A percentile compares a stretch with the other conserved stretches of the same genome.
These are phyloP conservation scores for Fusarium aywerte DNA, from an alignment of 2,329 filamentous ascomycete species.

Conservation along the genomic window DNA sequence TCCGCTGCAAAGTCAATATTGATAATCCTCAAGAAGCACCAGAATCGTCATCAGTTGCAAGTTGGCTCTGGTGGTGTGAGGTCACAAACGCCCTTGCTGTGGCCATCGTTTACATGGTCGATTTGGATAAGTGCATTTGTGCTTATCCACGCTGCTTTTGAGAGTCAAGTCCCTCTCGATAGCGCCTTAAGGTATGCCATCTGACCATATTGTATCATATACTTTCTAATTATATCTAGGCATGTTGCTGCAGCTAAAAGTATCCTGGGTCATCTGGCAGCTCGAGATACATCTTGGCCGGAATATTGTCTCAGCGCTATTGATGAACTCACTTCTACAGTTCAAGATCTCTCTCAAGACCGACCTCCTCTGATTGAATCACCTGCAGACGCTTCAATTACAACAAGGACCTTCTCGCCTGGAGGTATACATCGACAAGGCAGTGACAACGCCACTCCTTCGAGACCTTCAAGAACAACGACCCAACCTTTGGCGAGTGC, in stretches of 20 bases:
- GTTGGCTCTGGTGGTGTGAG: slow-evolving; percentile 8
- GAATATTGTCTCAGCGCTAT: slow-evolving; percentile 50
- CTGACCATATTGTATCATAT: accelerated
- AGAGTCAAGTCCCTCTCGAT: slow-evolving; percentile 53
- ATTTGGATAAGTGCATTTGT: slow-evolving; percentile 65
- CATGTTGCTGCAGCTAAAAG: slow-evolving; percentile 48
- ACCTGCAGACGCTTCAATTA: slow-evolving; percentile 19
- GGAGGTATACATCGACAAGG: not conserved
- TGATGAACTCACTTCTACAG: slow-evolving; percentile 47
- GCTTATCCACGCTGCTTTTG: slow-evolving; percentile 61
- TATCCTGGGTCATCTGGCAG: slow-evolving; percentile 44
- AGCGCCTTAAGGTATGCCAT: slow-evolving; percentile 53
- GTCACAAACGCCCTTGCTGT: slow-evolving; percentile 52
- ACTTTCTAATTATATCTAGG: slow-evolving; percentile 18
- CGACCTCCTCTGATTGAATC: slow-evolving; percentile 22
- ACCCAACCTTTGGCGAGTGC: not conserved
- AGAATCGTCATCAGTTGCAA: slow-evolving; percentile 26
- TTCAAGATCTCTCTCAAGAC: slow-evolving; percentile 43
- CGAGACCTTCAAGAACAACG: slow-evolving; percentile 11
- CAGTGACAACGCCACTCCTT: not conserved
- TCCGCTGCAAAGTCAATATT: slow-evolving; percentile 61
- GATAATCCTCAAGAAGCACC: slow-evolving; percentile 51
- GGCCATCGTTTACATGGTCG: slow-evolving; percentile 64
- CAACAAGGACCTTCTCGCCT: slow-evolving; percentile 1
- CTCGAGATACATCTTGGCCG: slow-evolving; percentile 49